Evolutionary conservation across 768 basidiomycete species (phyloP), one percentile per base, ranked within the genome.

Genomic region (Agaricus blazei): DNA sequence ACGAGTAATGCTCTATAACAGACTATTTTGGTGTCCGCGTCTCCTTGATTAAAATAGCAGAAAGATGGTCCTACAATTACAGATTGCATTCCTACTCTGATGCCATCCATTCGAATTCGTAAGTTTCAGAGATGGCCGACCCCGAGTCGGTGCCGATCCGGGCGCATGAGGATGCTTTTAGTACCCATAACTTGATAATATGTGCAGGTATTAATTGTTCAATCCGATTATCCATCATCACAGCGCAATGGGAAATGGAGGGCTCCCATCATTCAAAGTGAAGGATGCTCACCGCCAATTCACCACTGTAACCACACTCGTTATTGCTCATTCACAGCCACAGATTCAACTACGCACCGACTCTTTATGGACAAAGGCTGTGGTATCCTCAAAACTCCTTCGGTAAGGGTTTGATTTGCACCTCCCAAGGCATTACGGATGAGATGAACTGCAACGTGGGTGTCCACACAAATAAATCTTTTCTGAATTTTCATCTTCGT

Each of bases 391-490:
- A 80, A 47, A 48, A 81, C 61, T 0, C 71, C 70, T n/a, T 63
- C 65, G 24, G 69, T 68, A 34, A 77, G 64, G 54, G 74, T 69
- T 34, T 63, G 50, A 59, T 77, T 68, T 7, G 75, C 75, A 0
- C 81, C 81, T 8, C 80, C 77, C 2, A 82, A 65, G 1, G 77
- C 77, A 57, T 82, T 83, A 47, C 77, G 66, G 43, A 73, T 67
- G 41, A 83, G 61, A 64, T 82, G 80, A 3, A 71, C 73, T 3
- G 73, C 71, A 14, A 70, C 72, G 56, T 80, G 81, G n/a, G 57
- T 59, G 57, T 79, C 77, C 19, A 65, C 62, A 51, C 67, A 69
- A 4, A 72, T 62, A 53, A 79, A 79, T 29, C 51, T 63, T 62
- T 79, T 76, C 52, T 71, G 59, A 31, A 67, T 60, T 27, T 68